Conservation (phyloP, 2,329 filamentous ascomycete genomes). For the Penicillium sp. region DNA sequence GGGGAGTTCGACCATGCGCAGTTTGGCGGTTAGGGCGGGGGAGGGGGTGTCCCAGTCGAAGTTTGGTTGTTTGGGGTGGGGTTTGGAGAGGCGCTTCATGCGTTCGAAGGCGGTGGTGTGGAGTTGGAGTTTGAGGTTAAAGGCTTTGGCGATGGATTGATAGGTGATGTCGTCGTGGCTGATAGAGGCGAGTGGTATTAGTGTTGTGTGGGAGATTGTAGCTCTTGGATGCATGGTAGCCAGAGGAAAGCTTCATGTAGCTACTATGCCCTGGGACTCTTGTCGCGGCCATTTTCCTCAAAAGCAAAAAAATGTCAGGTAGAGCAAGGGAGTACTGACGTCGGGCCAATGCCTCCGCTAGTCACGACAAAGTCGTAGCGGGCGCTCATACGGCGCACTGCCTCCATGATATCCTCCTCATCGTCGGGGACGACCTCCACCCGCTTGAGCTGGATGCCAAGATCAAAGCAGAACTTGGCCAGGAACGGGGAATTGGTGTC, state of each 20-base stretch:
- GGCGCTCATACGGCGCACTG: conserved; percentile 80
- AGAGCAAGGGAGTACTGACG: conserved; percentile 58
- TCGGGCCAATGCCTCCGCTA: conserved; percentile 92
- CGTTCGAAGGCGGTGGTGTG: conserved; percentile 75
- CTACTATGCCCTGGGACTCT: neutral
- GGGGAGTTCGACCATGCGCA: conserved; percentile 88
- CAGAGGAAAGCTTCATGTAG: neutral
- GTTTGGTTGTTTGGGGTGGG: conserved; percentile 68
- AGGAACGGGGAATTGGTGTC: conserved; percentile 68
- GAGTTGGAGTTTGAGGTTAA: conserved; percentile 71
- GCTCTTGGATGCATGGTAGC: neutral
- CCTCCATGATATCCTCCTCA: conserved; percentile 85
- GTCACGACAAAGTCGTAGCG: conserved; percentile 95
- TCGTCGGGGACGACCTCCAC: conserved; percentile 95
- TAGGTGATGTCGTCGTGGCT: conserved; percentile 96
- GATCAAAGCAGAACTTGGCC: conserved; percentile 66
- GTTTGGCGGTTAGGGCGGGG: conserved; percentile 73
- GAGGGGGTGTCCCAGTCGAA: conserved; percentile 87
- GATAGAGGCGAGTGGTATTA: neutral
- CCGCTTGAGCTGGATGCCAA: conserved; percentile 72
- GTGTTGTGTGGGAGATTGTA: neutral
- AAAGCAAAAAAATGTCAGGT: neutral
- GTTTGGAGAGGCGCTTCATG: conserved; percentile 81
- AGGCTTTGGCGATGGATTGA: conserved; percentile 87
- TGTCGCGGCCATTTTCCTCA: neutral